Conservation (phyloP, 2,329 filamentous ascomycete species). For the Botrytis galanthina region DNA sequence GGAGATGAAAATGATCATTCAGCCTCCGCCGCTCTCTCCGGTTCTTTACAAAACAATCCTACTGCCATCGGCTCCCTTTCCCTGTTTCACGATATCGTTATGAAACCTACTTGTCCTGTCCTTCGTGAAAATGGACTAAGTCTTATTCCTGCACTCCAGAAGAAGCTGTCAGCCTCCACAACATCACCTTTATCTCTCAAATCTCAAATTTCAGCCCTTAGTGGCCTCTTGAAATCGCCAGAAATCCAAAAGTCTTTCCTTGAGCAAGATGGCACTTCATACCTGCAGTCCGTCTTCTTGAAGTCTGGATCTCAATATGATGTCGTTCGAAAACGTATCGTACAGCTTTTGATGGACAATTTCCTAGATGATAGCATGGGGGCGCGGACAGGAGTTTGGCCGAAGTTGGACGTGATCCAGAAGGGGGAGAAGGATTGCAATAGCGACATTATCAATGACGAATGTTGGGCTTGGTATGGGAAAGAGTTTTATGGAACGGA, state of each 20-base stretch:
- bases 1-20: slow-evolving; percentile 36
- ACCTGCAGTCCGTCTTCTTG: slow-evolving; percentile 53
- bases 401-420: slow-evolving; percentile 35
- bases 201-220: slow-evolving; percentile 49
- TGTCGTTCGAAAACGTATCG: slow-evolving; percentile 52
- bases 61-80: slow-evolving; percentile 54
- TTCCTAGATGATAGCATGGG: slow-evolving; percentile 67
- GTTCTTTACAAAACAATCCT: slow-evolving; percentile 63
- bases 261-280: slow-evolving; percentile 50
- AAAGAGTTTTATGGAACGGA: slow-evolving; percentile 27
- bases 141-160: slow-evolving; percentile 33
- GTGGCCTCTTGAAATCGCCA: slow-evolving; percentile 54
- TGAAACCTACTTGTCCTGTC: slow-evolving; percentile 32
- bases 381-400: slow-evolving; percentile 57
- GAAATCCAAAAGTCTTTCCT: slow-evolving; percentile 56
- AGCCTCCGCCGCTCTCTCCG: slow-evolving; percentile 57
- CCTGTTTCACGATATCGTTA: slow-evolving; percentile 44
- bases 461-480: slow-evolving; percentile 59
- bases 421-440: slow-evolving; percentile 40
- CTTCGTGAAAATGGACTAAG: slow-evolving; percentile 19
- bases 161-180: slow-evolving; percentile 27
- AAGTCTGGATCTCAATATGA: slow-evolving; percentile 50
- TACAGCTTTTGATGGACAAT: slow-evolving; percentile 59
- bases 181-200: slow-evolving; percentile 36
- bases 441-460: slow-evolving; percentile 43